A percentile compares a stretch with the other conserved stretches of the same genome.
phyloP scores from a whole-genome alignment of 192 early-diverging fungal species.

The Linnemannia zychae region DNA sequence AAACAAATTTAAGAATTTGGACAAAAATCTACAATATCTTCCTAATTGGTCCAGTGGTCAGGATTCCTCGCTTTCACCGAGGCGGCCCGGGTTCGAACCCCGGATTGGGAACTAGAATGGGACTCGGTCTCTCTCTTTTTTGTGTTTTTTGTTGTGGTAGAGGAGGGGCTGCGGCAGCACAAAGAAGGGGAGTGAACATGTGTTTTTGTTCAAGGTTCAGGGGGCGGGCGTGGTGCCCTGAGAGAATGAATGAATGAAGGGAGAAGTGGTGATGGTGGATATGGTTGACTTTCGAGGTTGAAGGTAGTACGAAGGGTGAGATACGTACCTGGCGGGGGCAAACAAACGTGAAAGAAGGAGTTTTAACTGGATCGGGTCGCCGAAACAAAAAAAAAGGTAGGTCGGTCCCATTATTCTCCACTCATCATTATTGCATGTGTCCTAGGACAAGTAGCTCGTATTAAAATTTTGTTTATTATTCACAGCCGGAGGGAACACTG shows the following conservation, averaged over 20 bases:
- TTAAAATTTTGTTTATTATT: background rate
- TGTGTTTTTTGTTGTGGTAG: background rate
- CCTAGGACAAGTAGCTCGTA: too few species aligned
- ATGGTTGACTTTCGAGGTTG: too few species aligned
- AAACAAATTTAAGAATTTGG: too few species aligned
- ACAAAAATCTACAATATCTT: slow-evolving; percentile 31
- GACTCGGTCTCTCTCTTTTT: background rate
- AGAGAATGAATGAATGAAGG: background rate
- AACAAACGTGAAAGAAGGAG: background rate
- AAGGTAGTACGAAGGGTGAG: too few species aligned
- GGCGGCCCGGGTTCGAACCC: slow-evolving; percentile 86
- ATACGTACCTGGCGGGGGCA: background rate
- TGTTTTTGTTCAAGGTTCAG: too few species aligned
- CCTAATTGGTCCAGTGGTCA: slow-evolving; percentile 85
- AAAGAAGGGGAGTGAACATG: too few species aligned
- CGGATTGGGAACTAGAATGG: slow-evolving; percentile 71
- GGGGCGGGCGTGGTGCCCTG: too few species aligned
- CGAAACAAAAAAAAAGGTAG: background rate
- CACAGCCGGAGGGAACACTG: background rate
- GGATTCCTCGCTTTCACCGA: slow-evolving; percentile 87
- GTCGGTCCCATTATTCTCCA: too few species aligned
- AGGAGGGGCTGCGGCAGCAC: too few species aligned
- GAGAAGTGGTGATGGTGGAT: too few species aligned
- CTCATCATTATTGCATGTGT: too few species aligned
- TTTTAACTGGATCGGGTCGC: background rate